phyloP scores from a whole-genome alignment of 345 rosid species.

The Melastoma malabathricum region DNA sequence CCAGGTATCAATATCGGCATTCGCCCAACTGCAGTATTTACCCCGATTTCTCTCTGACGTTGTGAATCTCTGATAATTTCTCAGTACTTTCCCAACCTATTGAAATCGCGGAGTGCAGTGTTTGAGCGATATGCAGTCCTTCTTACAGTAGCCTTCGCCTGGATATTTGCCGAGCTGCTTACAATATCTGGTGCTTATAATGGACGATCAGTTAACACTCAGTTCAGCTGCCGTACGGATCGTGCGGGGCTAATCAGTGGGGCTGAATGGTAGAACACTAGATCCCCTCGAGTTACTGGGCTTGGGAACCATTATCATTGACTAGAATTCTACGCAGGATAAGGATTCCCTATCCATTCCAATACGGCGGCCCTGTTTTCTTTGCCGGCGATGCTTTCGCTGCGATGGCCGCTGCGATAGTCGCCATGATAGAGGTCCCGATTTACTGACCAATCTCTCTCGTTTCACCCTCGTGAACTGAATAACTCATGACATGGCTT shows the following conservation, averaged over 20 bases:
- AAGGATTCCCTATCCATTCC: slow-evolving; percentile 72
- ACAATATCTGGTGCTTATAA: slow-evolving; percentile 74
- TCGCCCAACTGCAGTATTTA: not conserved
- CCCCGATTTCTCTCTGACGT: slow-evolving; percentile 1
- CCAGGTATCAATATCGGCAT: slow-evolving; percentile 32
- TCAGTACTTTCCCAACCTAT: slow-evolving; percentile 54
- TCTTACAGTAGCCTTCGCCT: slow-evolving; percentile 37
- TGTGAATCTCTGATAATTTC: slow-evolving; percentile 2
- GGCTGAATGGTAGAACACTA: slow-evolving; percentile 55
- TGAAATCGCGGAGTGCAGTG: slow-evolving; percentile 29
- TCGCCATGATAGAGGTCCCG: slow-evolving; percentile 61
- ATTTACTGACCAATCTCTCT: not conserved
- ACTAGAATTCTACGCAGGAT: slow-evolving; percentile 30
- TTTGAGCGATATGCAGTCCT: slow-evolving; percentile 49
- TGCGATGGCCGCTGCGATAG: slow-evolving; percentile 64
- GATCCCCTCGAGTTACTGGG: not conserved
- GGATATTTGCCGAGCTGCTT: slow-evolving; percentile 72
- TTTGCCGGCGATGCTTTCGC: slow-evolving; percentile 49
- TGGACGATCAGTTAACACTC: slow-evolving; percentile 39
- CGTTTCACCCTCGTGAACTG: too few species aligned
- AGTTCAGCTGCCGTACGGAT: slow-evolving; percentile 70
- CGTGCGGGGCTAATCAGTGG: slow-evolving; percentile 73
- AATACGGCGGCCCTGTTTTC: slow-evolving; percentile 70
- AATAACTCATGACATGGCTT: not conserved
- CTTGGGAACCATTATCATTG: slow-evolving; percentile 1